A percentile compares a stretch with the other conserved stretches of the same genome.
Evolutionary conservation across 2,329 filamentous ascomycete genomes (phyloP).

Genomic region (Parasarocladium wereldwijsianum): DNA sequence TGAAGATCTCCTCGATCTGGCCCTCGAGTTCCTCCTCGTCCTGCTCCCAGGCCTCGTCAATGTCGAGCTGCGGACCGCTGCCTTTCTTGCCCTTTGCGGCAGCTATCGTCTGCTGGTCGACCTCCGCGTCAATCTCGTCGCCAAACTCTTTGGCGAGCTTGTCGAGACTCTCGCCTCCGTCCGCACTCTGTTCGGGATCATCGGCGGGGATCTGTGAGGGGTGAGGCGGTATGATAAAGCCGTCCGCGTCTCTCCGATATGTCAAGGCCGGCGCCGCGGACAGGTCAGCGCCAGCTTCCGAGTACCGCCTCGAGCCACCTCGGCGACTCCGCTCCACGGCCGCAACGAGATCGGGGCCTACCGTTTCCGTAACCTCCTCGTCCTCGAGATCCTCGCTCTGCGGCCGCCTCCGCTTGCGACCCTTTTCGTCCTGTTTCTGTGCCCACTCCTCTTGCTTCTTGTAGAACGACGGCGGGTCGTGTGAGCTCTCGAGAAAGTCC

Average conservation of each 20-base stretch:
- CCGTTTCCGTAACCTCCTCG: constrained; percentile 9
- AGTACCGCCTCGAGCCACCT: constrained; percentile 9
- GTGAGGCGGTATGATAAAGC: constrained; percentile 47
- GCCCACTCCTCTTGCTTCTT: constrained; percentile 46
- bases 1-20: constrained; percentile 58
- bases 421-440: constrained; percentile 34
- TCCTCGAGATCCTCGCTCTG: constrained; percentile 16
- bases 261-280: constrained; percentile 18
- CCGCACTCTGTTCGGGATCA: constrained; percentile 10
- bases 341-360: constrained; percentile 1
- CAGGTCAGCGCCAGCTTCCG: constrained; percentile 19
- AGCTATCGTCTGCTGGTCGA: constrained; percentile 9
- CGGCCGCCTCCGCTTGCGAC: constrained; percentile 27
- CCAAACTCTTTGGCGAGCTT: constrained; percentile 29
- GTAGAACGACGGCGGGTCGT: constrained; percentile 76
- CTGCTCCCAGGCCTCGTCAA: constrained; percentile 46
- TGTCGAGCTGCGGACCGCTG: constrained; percentile 29
- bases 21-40: constrained; percentile 52
- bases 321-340: neutral
- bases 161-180: constrained; percentile 17
- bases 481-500: constrained; percentile 55
- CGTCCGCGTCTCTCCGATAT: constrained; percentile 46
- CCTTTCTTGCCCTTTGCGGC: constrained; percentile 5
- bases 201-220: constrained; percentile 25
- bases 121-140: constrained; percentile 20